Percentiles rank a stretch among this genome's conserved stretches.
phyloP scores from a whole-genome alignment of 106 monocot genomes.

The Ottelia alismoides region DNA sequence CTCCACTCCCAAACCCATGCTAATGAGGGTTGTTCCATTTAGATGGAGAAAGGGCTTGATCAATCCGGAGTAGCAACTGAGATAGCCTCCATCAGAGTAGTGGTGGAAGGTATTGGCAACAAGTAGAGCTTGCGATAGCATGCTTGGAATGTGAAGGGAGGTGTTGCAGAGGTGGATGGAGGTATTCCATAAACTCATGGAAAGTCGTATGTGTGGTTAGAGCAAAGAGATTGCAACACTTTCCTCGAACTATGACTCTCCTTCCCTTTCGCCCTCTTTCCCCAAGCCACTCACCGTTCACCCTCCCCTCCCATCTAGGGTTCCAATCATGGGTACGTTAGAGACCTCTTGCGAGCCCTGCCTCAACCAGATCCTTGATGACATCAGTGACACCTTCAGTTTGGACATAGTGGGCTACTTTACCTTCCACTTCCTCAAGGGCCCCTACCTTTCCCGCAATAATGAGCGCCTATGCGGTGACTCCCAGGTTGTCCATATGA shows the following conservation, averaged over 20 bases:
- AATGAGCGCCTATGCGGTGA: constrained; percentile 19
- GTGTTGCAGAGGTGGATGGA: no score
- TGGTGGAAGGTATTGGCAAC: no score
- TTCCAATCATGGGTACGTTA: constrained; percentile 29
- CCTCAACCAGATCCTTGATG: constrained; percentile 22
- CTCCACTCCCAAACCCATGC: no score
- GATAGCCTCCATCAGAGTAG: no score
- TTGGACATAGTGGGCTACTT: constrained; percentile 27
- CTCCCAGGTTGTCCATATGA: constrained; percentile 19
- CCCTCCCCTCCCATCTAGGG: no score
- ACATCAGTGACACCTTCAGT: constrained; percentile 16
- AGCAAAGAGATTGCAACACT: not conserved
- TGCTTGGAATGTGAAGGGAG: no score
- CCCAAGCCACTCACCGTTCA: not conserved
- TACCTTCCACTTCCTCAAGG: constrained; percentile 32
- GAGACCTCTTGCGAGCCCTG: constrained; percentile 27
- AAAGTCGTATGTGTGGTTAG: no score
- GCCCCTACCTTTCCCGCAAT: constrained; percentile 25
- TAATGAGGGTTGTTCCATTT: no score
- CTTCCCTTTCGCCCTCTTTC: not conserved
- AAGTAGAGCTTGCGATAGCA: no score
- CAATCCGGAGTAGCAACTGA: no score
- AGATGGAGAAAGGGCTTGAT: no score
- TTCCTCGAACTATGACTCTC: not conserved
- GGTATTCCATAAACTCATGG: no score